Evolutionary conservation across 148 eudicot genomes (phyloP), one percentile per base, ranked within the genome.

Genomic region (Arctostaphylos glauca): DNA sequence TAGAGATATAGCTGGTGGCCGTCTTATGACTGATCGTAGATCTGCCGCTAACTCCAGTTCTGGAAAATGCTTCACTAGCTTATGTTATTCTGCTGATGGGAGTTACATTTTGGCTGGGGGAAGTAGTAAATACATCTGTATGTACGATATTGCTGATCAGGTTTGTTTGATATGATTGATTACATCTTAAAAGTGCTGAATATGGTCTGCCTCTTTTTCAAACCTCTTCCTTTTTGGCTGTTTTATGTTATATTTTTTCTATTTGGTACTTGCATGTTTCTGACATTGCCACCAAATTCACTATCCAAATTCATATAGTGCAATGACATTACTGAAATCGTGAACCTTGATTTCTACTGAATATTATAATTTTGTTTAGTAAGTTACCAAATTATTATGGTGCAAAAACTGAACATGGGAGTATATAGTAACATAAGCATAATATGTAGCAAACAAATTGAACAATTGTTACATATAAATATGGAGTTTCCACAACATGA

Each of bases 121-220:
- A 83, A 92, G 86, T 83, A 96, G 99, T 87, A 96, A 93, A 89
- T 96, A 87, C 84, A 93, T 96, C 46, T 96, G 99, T 78, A 94
- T 96, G 98, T 96, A 96, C 87, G 99, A 96, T 76, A 84, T 96
- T 86, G 94, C 96, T 85, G 99, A 96, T 87, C 98, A 96, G 99
- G 99, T 96, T 83, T 80, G 91, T 84, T 80, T 54, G 19, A 25
- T 55, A 16, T 25, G 21, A 48, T 25, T 25, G 21, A 48, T 25
- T 21, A 18, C 43, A 41, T 74, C 6, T 25, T 70, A 43, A 3
- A 58, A 4, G 0, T 64, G 25, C 31, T 12, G 43, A 31, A 38
- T 48, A 2, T 19, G 53, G 44, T 76, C 78, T 31, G 53, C 1
- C 56, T 18, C 60, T 52, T 47, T 75, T 7, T 15, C 23, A 64